A percentile compares a stretch with the other conserved stretches of the same genome.
Conservation (phyloP, 176 grass and related monocot species). For the Luzula sylvatica region DNA sequence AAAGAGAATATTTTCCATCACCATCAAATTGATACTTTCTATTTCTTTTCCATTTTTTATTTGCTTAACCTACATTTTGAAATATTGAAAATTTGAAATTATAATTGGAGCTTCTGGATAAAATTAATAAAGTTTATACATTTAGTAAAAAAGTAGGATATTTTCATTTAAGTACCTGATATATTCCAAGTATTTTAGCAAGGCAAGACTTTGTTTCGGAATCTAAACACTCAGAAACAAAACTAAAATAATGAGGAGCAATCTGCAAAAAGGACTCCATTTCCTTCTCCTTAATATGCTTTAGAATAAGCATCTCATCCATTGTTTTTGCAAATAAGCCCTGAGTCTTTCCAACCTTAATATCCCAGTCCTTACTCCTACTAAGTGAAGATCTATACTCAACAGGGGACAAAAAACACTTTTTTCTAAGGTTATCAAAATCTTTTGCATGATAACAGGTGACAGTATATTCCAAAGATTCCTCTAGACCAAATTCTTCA, state of each 20-base stretch:
- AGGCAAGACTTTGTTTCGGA: slow-evolving; percentile 57
- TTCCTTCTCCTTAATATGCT: slow-evolving; percentile 58
- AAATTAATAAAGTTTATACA: not conserved
- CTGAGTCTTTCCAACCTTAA: slow-evolving; percentile 52
- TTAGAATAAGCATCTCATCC: slow-evolving; percentile 62
- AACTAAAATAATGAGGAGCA: slow-evolving; percentile 53
- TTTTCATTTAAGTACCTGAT: slow-evolving; percentile 36
- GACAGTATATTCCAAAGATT: slow-evolving; percentile 30
- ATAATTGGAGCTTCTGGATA: too few relatives aligned
- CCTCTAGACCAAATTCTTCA: slow-evolving; percentile 27
- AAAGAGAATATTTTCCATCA: slow-evolving; percentile 77
- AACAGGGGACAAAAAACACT: slow-evolving; percentile 49
- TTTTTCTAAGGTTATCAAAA: slow-evolving; percentile 52
- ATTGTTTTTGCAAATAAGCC: slow-evolving; percentile 59
- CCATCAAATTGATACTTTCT: slow-evolving; percentile 47
- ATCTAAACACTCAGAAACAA: slow-evolving; percentile 44
- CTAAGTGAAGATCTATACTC: slow-evolving; percentile 46
- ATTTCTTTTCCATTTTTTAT: slow-evolving; percentile 43
- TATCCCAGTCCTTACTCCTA: slow-evolving; percentile 61
- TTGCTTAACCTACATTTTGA: slow-evolving; percentile 49
- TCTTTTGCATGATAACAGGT: slow-evolving; percentile 41
- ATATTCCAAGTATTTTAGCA: slow-evolving; percentile 56
- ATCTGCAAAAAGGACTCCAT: slow-evolving; percentile 67
- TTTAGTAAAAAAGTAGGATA: not conserved
- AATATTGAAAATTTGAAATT: not conserved